Evolutionary conservation across 2,329 filamentous ascomycete species (phyloP).

Genomic region (Chrysosphaeria jannelii): DNA sequence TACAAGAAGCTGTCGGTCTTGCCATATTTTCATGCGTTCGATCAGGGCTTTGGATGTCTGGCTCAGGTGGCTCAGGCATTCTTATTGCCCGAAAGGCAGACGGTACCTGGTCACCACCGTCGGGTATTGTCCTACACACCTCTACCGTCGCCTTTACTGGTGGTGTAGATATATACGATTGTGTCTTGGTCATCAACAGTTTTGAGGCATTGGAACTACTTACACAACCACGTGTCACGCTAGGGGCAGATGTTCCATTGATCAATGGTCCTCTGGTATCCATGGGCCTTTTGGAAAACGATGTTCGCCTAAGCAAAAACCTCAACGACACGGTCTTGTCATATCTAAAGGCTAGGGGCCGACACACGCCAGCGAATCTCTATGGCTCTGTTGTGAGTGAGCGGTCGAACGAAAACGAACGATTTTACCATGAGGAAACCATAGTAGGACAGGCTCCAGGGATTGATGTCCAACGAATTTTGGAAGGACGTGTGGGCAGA

Average conservation of each 20-base stretch:
- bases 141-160: constrained; percentile 68
- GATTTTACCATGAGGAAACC: constrained; percentile 19
- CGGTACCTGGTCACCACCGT: constrained; percentile 39
- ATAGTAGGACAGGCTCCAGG: too few species aligned
- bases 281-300: constrained; percentile 19
- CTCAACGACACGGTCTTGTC: constrained; percentile 23
- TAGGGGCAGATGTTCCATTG: constrained; percentile 11
- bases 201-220: constrained; percentile 61
- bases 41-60: constrained; percentile 71
- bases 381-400: constrained; percentile 25
- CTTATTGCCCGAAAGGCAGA: constrained; percentile 61
- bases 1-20: constrained; percentile 66
- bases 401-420: constrained; percentile 26
- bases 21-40: constrained; percentile 93
- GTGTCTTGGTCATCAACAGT: constrained; percentile 75
- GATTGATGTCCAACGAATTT: constrained; percentile 22
- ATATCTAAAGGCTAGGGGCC: constrained; percentile 26
- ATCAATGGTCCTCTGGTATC: constrained; percentile 24
- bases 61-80: constrained; percentile 69
- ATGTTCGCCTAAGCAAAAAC: constrained; percentile 15
- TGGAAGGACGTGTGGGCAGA: constrained; percentile 24
- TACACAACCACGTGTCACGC: constrained; percentile 43
- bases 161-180: constrained; percentile 87
- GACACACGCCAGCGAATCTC: constrained; percentile 21
- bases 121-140: constrained; percentile 72